These are phyloP conservation scores for Cystoderma amianthinum DNA, from an alignment of 768 basidiomycete species.

Conservation along the genomic window DNA sequence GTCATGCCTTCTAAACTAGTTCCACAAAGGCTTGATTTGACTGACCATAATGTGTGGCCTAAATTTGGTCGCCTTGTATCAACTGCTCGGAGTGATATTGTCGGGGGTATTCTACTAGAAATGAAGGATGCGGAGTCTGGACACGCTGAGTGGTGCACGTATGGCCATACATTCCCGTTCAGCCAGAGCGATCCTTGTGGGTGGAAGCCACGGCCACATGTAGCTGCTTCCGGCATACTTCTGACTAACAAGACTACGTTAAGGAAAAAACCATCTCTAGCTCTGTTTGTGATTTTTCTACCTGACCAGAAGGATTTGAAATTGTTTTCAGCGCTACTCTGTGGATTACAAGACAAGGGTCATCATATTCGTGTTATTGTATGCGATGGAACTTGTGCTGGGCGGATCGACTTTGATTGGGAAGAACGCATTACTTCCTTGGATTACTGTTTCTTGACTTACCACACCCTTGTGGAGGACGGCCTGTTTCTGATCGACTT, in stretches of 20 bases:
- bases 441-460: background rate
- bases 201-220: background rate
- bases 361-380: background rate
- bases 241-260: background rate
- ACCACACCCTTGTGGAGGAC: slow-evolving; percentile 6
- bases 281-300: background rate
- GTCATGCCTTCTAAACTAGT: slow-evolving; percentile 28
- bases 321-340: background rate
- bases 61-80: background rate
- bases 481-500: slow-evolving; percentile 4
- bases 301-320: background rate
- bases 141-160: too few relatives aligned
- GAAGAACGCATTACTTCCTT: background rate
- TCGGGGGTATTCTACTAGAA: background rate
- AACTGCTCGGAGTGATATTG: background rate
- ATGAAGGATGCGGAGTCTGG: too few relatives aligned
- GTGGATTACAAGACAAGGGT: background rate
- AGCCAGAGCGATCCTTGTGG: too few relatives aligned
- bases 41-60: slow-evolving; percentile 1
- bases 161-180: too few relatives aligned
- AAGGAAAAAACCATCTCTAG: background rate
- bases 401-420: background rate
- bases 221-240: background rate
- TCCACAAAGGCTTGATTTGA: slow-evolving; percentile 8
- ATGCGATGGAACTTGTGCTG: background rate